These are phyloP conservation scores for Trichoderma pleuroti DNA, from an alignment of 2,329 filamentous ascomycete genomes.

Conservation along the genomic window DNA sequence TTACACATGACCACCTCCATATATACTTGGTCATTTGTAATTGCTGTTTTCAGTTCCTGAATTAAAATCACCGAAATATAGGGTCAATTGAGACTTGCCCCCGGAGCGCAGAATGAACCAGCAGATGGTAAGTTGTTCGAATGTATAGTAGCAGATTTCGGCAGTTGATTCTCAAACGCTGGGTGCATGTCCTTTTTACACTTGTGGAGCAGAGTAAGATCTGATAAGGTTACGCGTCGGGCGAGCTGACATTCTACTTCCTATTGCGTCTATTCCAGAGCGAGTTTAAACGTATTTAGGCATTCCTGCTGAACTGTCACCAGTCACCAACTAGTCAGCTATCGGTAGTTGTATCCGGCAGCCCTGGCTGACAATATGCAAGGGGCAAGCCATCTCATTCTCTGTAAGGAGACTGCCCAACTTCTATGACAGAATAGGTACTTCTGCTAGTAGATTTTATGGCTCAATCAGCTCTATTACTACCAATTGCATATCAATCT, in stretches of 20 bases:
- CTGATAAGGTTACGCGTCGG: neutral
- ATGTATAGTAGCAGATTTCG: neutral
- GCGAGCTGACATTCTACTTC: neutral
- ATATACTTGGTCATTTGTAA: too few species aligned
- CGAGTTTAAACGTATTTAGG: neutral
- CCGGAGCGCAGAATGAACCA: neutral
- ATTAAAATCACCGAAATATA: too few species aligned
- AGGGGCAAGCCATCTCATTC: neutral
- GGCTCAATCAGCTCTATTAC: neutral
- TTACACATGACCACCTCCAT: too few species aligned
- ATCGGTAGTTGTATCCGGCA: neutral
- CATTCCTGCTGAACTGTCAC: neutral
- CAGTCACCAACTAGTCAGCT: neutral
- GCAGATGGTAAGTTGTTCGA: neutral
- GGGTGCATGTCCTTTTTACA: neutral
- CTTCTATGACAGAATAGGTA: neutral
- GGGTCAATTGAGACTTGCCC: too few species aligned
- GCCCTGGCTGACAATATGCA: neutral
- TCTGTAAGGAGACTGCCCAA: neutral
- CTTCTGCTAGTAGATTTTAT: neutral
- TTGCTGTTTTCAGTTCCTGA: too few species aligned
- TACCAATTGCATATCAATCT: neutral
- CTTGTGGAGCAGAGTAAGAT: neutral
- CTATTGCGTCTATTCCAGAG: neutral
- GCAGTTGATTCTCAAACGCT: neutral